Evolutionary conservation across 2,329 filamentous ascomycete genomes (phyloP), one percentile per base, ranked within the genome.

Genomic region (Cercospora janseana): DNA sequence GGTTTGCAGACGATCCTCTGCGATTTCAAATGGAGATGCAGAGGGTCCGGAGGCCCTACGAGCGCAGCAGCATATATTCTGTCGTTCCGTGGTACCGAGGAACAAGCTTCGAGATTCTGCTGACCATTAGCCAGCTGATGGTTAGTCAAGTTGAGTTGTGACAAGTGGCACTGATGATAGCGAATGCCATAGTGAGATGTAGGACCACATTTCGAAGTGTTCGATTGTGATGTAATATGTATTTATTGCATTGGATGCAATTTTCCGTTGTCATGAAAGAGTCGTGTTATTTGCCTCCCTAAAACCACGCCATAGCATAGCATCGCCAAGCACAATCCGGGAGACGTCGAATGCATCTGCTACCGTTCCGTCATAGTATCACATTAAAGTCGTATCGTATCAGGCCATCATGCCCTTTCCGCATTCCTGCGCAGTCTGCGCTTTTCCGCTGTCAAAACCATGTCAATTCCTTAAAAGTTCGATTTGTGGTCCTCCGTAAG

Each of bases 401-500:
- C 42, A 21, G 8, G 32, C 15, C 28, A 34, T 46, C 15, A 37
- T 26, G 23, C n/a, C 20, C 27, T 15, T 21, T 10, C 13, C 23
- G 13, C 13, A 13, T 16, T 26, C 21, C 10, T 24, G 37, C 4
- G 23, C 24, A 35, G 13, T 18, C 15, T 21, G 24, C 13, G 20
- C 31, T 10, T 18, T 23, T 10, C 21, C 20, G 27, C 15, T 31
- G 21, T 37, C 31, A 8, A 18, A 46, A 16, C 32, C 29, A 13
- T 23, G 21, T 12, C n/a, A 20, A 28, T 20, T 46, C 43, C 37
- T 13, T 26, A 46, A 32, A 13, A 27, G 20, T 31, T 12, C 21
- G 37, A 37, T 23, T 26, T 18, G 32, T 31, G 32, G 23, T 37
- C 40, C 35, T 56, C 44, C 20, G 52, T 50, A 16, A 60, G 46